phyloP scores from a whole-genome alignment of 805 yeast species.

The Hanseniaspora lindneri region DNA sequence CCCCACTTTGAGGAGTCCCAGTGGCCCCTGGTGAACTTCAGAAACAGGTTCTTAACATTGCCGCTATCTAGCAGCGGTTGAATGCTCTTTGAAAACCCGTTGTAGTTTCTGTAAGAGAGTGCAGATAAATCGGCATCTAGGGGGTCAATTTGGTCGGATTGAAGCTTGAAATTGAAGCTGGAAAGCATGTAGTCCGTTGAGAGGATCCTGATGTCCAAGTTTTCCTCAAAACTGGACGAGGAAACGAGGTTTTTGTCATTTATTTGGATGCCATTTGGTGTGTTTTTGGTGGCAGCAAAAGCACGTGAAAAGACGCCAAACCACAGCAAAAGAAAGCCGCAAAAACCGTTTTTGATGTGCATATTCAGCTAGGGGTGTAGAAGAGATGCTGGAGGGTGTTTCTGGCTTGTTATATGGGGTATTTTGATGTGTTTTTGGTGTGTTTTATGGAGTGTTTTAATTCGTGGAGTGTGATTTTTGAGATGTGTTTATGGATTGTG shows the following conservation, averaged over 20 bases:
- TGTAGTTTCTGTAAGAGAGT: slow-evolving; percentile 38
- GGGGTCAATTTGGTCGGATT: slow-evolving; percentile 35
- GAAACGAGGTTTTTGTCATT: background rate
- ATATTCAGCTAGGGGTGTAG: too few relatives aligned
- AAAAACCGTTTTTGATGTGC: too few relatives aligned
- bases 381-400: too few relatives aligned
- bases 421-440: too few relatives aligned
- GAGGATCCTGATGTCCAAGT: slow-evolving; percentile 52
- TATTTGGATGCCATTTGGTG: background rate
- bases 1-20: slow-evolving; percentile 93
- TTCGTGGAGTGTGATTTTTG: too few relatives aligned
- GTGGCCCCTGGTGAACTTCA: slow-evolving; percentile 86
- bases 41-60: slow-evolving; percentile 60
- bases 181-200: slow-evolving; percentile 60
- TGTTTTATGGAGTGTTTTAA: too few relatives aligned
- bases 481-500: too few relatives aligned
- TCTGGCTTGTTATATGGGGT: too few relatives aligned
- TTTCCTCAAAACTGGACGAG: slow-evolving; percentile 41
- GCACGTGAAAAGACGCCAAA: too few relatives aligned
- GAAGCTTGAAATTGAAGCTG: slow-evolving; percentile 55
- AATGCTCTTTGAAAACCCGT: slow-evolving; percentile 65
- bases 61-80: slow-evolving; percentile 64
- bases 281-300: too few relatives aligned
- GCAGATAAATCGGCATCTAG: background rate
- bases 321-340: too few relatives aligned